Conservation (phyloP, 768 basidiomycete species). For the Guyanaporus albipodus region DNA sequence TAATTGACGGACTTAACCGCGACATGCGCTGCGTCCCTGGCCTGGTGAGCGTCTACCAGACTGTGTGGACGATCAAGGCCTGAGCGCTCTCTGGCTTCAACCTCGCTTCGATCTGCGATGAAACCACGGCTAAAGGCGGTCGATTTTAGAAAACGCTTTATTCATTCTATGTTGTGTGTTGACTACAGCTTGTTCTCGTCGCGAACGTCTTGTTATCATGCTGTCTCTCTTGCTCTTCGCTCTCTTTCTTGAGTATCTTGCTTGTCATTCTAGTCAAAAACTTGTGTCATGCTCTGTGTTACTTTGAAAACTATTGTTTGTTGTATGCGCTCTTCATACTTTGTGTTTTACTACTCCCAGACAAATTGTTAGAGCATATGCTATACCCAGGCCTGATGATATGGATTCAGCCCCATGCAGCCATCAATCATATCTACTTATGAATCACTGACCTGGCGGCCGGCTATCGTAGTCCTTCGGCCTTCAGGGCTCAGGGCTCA, state of each 20-base stretch:
- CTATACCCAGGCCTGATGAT: too few species aligned
- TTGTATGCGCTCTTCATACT: too few species aligned
- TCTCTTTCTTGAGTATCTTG: not conserved
- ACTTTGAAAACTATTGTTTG: not conserved
- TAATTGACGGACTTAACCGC: slow-evolving; percentile 40
- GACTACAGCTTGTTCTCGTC: not conserved
- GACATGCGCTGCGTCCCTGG: slow-evolving; percentile 48
- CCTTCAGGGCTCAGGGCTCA: too few species aligned
- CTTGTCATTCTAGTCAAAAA: not conserved
- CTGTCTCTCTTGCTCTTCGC: not conserved
- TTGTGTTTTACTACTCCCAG: too few species aligned
- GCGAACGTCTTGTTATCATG: not conserved
- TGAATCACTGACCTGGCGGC: too few species aligned
- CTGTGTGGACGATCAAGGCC: slow-evolving; percentile 43
- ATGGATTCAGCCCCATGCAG: too few species aligned
- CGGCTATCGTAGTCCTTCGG: too few species aligned
- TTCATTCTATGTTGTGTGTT: not conserved
- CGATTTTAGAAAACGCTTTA: not conserved
- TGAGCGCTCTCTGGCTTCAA: slow-evolving; percentile 5
- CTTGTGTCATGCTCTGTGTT: too few species aligned
- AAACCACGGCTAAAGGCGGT: too few species aligned
- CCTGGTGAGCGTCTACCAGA: slow-evolving; percentile 45
- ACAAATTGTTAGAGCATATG: too few species aligned
- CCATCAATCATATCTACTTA: too few species aligned
- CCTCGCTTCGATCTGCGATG: not conserved